Conservation (phyloP, 768 basidiomycete genomes). For the Suillus subaureus region DNA sequence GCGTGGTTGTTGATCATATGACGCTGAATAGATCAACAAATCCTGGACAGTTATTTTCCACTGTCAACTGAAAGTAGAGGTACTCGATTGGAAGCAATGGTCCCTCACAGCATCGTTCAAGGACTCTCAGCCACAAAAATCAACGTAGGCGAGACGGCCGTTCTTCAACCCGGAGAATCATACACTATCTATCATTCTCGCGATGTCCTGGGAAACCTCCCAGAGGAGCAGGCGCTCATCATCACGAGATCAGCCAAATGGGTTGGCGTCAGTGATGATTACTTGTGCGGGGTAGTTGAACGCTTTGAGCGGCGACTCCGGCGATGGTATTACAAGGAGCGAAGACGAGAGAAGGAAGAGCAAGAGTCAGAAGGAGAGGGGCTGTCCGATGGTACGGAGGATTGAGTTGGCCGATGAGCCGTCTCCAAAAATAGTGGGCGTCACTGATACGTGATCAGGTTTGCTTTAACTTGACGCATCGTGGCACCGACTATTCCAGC, state of each 20-base stretch:
- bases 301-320: conserved; percentile 64
- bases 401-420: not conserved
- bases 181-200: conserved; percentile 66
- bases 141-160: conserved; percentile 5
- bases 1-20: conserved; percentile 1
- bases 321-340: conserved; percentile 46
- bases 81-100: not conserved
- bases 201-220: conserved; percentile 65
- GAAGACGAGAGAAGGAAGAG: conserved; percentile 22
- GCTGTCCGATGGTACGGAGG: not conserved
- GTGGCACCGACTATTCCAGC: not conserved
- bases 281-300: conserved; percentile 60
- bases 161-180: conserved; percentile 56
- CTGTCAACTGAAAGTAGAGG: conserved; percentile 17
- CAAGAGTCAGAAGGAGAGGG: conserved; percentile 10
- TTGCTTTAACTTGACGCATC: not conserved
- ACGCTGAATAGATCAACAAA: conserved; percentile 26
- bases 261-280: conserved; percentile 55
- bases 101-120: not conserved
- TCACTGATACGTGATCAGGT: not conserved
- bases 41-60: conserved; percentile 47
- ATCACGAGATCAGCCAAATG: conserved; percentile 54
- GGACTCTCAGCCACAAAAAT: conserved; percentile 15
- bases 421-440: not conserved
- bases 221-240: conserved; percentile 52